These are phyloP conservation scores for Saitoella complicata DNA, from an alignment of 805 yeast genomes.

Conservation along the genomic window DNA sequence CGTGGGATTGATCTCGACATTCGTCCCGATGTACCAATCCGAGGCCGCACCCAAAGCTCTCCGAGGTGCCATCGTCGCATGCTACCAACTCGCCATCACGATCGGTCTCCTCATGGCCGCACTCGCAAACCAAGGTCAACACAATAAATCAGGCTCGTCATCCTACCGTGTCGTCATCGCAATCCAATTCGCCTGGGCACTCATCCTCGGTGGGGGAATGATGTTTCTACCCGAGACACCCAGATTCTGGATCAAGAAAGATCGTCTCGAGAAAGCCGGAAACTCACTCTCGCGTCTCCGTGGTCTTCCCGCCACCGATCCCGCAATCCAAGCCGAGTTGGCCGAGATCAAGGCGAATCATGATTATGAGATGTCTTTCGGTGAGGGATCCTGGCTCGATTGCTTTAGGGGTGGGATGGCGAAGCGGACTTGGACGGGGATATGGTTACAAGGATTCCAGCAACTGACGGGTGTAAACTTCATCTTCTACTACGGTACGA, in stretches of 20 bases:
- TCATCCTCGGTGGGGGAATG: slow-evolving; percentile 44
- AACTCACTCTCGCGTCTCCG: slow-evolving; percentile 36
- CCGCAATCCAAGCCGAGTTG: slow-evolving; percentile 25
- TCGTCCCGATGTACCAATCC: slow-evolving; percentile 83
- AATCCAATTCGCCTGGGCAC: slow-evolving; percentile 52
- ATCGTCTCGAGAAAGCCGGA: slow-evolving; percentile 47
- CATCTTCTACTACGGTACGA: slow-evolving; percentile 85
- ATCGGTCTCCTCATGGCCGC: slow-evolving; percentile 83
- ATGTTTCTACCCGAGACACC: slow-evolving; percentile 92
- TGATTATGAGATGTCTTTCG: slow-evolving; percentile 25
- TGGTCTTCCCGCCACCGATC: slow-evolving; percentile 54
- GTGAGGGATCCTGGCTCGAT: slow-evolving; percentile 2
- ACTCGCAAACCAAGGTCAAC: too few relatives aligned
- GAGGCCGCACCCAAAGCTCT: slow-evolving; percentile 78
- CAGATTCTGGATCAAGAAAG: slow-evolving; percentile 64
- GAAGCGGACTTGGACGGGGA: slow-evolving; percentile 47
- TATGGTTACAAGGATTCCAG: slow-evolving; percentile 81
- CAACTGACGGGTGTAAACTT: slow-evolving; percentile 96
- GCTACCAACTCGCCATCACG: slow-evolving; percentile 78
- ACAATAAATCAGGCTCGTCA: too few relatives aligned
- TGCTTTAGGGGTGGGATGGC: slow-evolving; percentile 6
- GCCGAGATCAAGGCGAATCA: slow-evolving; percentile 16
- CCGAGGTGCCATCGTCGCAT: slow-evolving; percentile 79
- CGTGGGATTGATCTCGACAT: slow-evolving; percentile 85
- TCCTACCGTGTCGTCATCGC: slow-evolving; percentile 72